Percentiles rank a stretch among this genome's conserved stretches.
phyloP scores from a whole-genome alignment of 2,329 filamentous ascomycete species.

The Colletotrichum lindemuthianum region DNA sequence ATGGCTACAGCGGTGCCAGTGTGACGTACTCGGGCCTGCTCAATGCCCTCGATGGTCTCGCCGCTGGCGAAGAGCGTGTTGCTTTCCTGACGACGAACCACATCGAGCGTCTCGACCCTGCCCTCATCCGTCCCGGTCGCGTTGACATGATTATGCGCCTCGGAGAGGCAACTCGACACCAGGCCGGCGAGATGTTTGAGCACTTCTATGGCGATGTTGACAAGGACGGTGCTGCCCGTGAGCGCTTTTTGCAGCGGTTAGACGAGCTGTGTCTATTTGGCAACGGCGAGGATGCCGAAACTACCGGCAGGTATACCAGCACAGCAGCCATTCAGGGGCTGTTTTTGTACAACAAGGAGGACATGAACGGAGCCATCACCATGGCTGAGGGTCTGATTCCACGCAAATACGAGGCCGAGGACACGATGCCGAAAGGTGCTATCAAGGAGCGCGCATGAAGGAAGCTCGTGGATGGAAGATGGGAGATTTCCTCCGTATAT shows the following conservation, averaged over 20 bases:
- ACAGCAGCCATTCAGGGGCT: slow-evolving; percentile 93
- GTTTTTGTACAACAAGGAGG: slow-evolving; percentile 94
- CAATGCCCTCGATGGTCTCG: slow-evolving; percentile 89
- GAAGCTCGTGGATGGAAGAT: too few species aligned
- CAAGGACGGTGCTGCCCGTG: slow-evolving; percentile 66
- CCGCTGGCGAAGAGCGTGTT: slow-evolving; percentile 92
- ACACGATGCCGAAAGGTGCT: slow-evolving; percentile 47
- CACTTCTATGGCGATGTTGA: slow-evolving; percentile 93
- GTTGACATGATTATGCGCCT: slow-evolving; percentile 94
- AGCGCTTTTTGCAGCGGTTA: slow-evolving; percentile 77
- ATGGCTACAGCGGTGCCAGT: slow-evolving; percentile 87
- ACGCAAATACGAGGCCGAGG: slow-evolving; percentile 62
- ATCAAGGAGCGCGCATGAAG: slow-evolving; percentile 53
- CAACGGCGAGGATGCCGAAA: slow-evolving; percentile 58
- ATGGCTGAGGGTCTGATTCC: slow-evolving; percentile 78
- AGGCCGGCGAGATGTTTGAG: slow-evolving; percentile 90
- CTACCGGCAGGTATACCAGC: slow-evolving; percentile 70
- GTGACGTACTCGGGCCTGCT: slow-evolving; percentile 95
- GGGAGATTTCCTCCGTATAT: too few species aligned
- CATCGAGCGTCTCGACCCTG: slow-evolving; percentile 87
- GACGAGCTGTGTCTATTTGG: slow-evolving; percentile 77
- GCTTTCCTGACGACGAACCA: slow-evolving; percentile 96
- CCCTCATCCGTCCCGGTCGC: slow-evolving; percentile 87
- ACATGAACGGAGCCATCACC: slow-evolving; percentile 85
- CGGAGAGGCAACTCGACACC: slow-evolving; percentile 85